A percentile compares a stretch with the other conserved stretches of the same genome.
Evolutionary conservation across 305 asterid species (phyloP).

Genomic region (Salvia sclarea): DNA sequence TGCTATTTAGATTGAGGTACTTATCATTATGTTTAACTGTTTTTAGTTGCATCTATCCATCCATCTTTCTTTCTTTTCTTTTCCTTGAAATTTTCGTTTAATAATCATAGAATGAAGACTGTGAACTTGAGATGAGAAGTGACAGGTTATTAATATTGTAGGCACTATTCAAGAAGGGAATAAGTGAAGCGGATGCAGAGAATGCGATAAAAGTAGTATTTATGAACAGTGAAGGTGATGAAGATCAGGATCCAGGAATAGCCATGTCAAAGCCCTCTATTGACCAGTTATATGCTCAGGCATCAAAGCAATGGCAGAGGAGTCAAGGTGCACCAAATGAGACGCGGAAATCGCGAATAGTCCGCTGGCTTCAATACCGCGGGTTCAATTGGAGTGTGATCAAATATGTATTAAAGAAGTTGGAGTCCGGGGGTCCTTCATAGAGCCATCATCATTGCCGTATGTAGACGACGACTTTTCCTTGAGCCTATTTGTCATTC

Average conservation of each 20-base stretch:
- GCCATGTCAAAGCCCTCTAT: slow-evolving; percentile 68
- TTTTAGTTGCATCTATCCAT: neutral
- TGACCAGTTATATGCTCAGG: slow-evolving; percentile 64
- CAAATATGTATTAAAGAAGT: slow-evolving; percentile 51
- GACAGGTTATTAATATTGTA: slow-evolving; percentile 27
- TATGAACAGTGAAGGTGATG: slow-evolving; percentile 40
- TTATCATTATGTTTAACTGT: neutral
- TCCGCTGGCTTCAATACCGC: slow-evolving; percentile 93
- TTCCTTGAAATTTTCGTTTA: too few relatives aligned
- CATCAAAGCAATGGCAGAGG: slow-evolving; percentile 82
- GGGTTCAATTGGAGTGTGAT: slow-evolving; percentile 71
- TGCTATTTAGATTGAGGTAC: neutral
- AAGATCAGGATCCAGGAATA: slow-evolving; percentile 46
- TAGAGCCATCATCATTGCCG: slow-evolving; percentile 35
- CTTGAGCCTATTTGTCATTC: neutral
- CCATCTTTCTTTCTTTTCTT: neutral
- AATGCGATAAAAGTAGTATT: slow-evolving; percentile 70
- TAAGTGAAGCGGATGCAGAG: slow-evolving; percentile 55
- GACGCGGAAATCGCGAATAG: slow-evolving; percentile 69
- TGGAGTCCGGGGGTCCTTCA: slow-evolving; percentile 51
- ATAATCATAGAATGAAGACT: slow-evolving; percentile 7
- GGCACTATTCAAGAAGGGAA: slow-evolving; percentile 73
- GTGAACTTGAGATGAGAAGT: slow-evolving; percentile 4
- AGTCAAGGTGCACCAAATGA: slow-evolving; percentile 54
- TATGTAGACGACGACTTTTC: neutral